These are phyloP conservation scores for Spencermartinsiella ligniputridi DNA, from an alignment of 1,139 yeast species.

Conservation along the genomic window DNA sequence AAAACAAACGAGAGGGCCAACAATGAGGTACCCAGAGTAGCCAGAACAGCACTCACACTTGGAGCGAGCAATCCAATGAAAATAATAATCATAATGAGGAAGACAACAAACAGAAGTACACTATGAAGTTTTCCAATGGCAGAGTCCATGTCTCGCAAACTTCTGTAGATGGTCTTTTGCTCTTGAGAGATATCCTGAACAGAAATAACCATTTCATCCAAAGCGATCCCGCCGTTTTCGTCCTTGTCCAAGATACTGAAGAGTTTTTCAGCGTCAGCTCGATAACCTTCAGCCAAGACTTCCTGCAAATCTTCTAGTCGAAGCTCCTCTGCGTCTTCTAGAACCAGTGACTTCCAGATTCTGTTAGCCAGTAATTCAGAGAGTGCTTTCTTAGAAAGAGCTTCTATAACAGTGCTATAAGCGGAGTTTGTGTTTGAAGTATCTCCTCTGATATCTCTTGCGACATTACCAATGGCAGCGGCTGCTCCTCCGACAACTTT, in stretches of 20 bases:
- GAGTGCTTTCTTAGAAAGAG: slow-evolving; percentile 30
- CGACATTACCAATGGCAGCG: slow-evolving; percentile 29
- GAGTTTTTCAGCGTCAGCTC: slow-evolving; percentile 33
- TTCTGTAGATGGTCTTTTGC: slow-evolving; percentile 34
- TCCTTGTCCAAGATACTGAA: slow-evolving; percentile 37
- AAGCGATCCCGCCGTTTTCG: slow-evolving; percentile 36
- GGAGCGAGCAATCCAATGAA: slow-evolving; percentile 42
- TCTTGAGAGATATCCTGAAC: slow-evolving; percentile 35
- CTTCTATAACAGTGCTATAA: slow-evolving; percentile 33
- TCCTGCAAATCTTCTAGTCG: slow-evolving; percentile 36
- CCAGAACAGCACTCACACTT: slow-evolving; percentile 37
- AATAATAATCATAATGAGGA: slow-evolving; percentile 34
- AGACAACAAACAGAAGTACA: slow-evolving; percentile 34
- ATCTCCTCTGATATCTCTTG: slow-evolving; percentile 26
- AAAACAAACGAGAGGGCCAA: slow-evolving; percentile 40
- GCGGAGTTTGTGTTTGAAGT: slow-evolving; percentile 16
- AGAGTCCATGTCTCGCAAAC: slow-evolving; percentile 39
- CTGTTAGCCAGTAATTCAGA: slow-evolving; percentile 36
- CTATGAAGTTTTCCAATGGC: slow-evolving; percentile 39
- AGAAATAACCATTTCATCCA: slow-evolving; percentile 36
- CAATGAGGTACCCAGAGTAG: slow-evolving; percentile 40
- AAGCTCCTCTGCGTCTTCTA: slow-evolving; percentile 36
- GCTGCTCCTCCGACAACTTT: slow-evolving; percentile 33
- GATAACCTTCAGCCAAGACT: slow-evolving; percentile 32
- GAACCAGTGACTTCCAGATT: slow-evolving; percentile 40